Evolutionary conservation across 306 rosid genomes (phyloP).

Genomic region (Sophora flavescens): DNA sequence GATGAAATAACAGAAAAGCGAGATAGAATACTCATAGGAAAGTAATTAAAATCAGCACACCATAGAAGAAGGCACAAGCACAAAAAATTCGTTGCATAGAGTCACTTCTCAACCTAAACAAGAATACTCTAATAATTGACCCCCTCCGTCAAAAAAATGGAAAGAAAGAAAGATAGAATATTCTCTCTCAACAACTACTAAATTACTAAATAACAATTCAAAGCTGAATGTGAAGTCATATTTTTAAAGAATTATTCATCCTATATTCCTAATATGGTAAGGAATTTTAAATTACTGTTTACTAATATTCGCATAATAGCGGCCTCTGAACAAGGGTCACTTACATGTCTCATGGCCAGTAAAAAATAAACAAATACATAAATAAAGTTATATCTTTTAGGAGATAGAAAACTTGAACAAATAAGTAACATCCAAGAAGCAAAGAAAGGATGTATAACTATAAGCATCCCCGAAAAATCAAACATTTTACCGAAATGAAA

Average conservation of each 20-base stretch:
- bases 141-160: too few relatives aligned
- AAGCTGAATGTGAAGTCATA: background rate
- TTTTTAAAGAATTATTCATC: background rate
- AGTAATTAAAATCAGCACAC: too few relatives aligned
- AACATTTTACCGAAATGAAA: too few relatives aligned
- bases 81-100: background rate
- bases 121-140: background rate
- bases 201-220: background rate
- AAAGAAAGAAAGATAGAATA: too few relatives aligned
- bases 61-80: background rate
- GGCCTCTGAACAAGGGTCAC: background rate
- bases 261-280: background rate
- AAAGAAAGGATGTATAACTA: conserved; percentile 1
- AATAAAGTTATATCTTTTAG: conserved; percentile 25
- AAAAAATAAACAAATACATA: too few relatives aligned
- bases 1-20: background rate
- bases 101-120: background rate
- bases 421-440: too few relatives aligned
- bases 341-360: background rate
- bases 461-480: conserved; percentile 36
- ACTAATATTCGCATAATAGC: background rate
- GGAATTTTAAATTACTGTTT: background rate
- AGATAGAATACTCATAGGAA: too few relatives aligned
- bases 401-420: conserved; percentile 12
- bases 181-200: background rate